phyloP scores from a whole-genome alignment of 345 rosid genomes.

The Corymbia maculata region DNA sequence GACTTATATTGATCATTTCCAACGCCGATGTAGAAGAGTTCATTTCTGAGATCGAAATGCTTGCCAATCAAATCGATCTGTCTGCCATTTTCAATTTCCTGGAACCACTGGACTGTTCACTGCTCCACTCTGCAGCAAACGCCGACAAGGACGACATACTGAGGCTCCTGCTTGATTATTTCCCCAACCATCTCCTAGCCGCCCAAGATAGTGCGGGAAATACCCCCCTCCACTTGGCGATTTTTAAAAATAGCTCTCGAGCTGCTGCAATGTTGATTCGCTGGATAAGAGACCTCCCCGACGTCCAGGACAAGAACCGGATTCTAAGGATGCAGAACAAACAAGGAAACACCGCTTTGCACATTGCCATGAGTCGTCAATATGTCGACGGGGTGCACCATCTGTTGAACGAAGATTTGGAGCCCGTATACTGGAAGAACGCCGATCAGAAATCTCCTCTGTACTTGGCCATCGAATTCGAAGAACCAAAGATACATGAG shows the following conservation, averaged over 20 bases:
- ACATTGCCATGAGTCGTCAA: accelerated
- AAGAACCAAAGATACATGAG: accelerated
- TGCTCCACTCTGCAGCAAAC: neutral
- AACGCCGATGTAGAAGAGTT: neutral
- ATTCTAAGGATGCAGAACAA: neutral
- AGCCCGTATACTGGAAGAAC: neutral
- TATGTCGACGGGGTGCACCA: accelerated
- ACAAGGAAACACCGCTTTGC: neutral
- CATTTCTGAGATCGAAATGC: neutral
- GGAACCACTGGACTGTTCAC: accelerated
- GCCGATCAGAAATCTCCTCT: neutral
- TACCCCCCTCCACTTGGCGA: neutral
- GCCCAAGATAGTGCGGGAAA: accelerated
- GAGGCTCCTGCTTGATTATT: neutral
- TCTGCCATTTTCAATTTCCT: neutral
- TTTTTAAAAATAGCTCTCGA: accelerated
- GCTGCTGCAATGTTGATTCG: neutral
- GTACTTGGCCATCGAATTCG: neutral
- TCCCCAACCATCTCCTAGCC: neutral
- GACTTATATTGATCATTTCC: accelerated
- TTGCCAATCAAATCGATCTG: neutral
- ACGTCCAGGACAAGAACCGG: neutral
- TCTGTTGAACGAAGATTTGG: neutral
- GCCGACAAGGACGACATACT: neutral
- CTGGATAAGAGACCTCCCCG: neutral